phyloP scores from a whole-genome alignment of 176 grass and related monocot species.

The Rhipidocladum racemiflorum region DNA sequence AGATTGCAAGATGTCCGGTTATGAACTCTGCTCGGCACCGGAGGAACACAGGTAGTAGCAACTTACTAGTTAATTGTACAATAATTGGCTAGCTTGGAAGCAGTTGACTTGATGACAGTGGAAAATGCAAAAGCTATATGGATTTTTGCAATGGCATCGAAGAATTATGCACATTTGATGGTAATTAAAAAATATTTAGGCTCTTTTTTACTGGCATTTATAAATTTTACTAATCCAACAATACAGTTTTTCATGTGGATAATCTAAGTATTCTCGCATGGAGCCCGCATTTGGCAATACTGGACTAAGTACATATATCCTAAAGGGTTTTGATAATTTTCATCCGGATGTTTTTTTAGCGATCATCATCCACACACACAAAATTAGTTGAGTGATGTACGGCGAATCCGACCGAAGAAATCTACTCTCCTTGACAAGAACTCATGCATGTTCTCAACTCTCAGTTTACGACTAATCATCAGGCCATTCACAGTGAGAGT shows the following conservation, averaged over 20 bases:
- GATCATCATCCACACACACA: too few species aligned
- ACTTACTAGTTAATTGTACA: neutral
- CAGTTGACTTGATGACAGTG: neutral
- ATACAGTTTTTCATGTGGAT: neutral
- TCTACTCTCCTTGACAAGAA: neutral
- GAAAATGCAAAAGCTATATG: neutral
- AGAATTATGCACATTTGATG: neutral
- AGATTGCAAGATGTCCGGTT: neutral
- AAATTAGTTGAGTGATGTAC: too few species aligned
- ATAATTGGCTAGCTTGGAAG: neutral
- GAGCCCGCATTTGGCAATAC: neutral
- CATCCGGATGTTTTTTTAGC: too few species aligned
- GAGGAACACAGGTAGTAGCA: neutral
- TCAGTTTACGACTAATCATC: neutral
- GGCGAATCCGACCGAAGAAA: neutral
- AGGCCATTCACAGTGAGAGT: too few species aligned
- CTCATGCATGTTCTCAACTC: neutral
- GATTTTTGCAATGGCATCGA: neutral
- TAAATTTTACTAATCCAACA: neutral
- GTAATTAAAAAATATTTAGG: neutral
- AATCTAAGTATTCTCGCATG: neutral
- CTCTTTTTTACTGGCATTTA: neutral
- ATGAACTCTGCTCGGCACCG: neutral
- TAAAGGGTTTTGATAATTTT: too few species aligned
- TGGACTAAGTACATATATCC: neutral